Evolutionary conservation across 306 rosid genomes (phyloP).

Genomic region (Crataegus laevigata): DNA sequence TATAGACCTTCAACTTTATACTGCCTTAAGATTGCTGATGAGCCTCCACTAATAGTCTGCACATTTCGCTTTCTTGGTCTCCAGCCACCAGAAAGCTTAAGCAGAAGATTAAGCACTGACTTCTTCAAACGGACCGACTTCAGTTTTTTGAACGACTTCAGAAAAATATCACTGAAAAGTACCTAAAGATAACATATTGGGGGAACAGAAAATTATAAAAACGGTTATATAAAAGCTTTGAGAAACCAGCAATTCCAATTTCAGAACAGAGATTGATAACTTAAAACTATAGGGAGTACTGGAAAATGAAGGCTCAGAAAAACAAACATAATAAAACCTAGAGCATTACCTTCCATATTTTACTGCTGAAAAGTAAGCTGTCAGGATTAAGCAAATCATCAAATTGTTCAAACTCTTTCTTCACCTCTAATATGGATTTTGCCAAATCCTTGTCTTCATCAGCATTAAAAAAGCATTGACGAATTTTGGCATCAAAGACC

Average conservation of each 20-base stretch:
- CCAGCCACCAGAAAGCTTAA: slow-evolving; percentile 65
- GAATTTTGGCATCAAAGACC: slow-evolving; percentile 55
- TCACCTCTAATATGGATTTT: slow-evolving; percentile 43
- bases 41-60: slow-evolving; percentile 31
- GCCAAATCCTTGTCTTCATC: slow-evolving; percentile 55
- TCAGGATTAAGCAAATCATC: slow-evolving; percentile 61
- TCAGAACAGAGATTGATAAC: background rate
- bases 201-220: background rate
- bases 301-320: background rate
- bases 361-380: slow-evolving; percentile 46
- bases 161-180: slow-evolving; percentile 58
- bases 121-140: slow-evolving; percentile 26
- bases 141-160: slow-evolving; percentile 59
- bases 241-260: background rate
- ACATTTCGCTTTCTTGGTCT: slow-evolving; percentile 45
- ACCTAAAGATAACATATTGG: slow-evolving; percentile 27
- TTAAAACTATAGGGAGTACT: background rate
- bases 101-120: slow-evolving; percentile 40
- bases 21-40: slow-evolving; percentile 40
- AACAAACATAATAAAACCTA: background rate
- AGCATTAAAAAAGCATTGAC: slow-evolving; percentile 57
- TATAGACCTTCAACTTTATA: slow-evolving; percentile 49
- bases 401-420: slow-evolving; percentile 50
- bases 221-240: background rate
- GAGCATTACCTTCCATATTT: slow-evolving; percentile 65